Evolutionary conservation across 2,329 filamentous ascomycete genomes (phyloP).

Genomic region (Pyrenophora teres): DNA sequence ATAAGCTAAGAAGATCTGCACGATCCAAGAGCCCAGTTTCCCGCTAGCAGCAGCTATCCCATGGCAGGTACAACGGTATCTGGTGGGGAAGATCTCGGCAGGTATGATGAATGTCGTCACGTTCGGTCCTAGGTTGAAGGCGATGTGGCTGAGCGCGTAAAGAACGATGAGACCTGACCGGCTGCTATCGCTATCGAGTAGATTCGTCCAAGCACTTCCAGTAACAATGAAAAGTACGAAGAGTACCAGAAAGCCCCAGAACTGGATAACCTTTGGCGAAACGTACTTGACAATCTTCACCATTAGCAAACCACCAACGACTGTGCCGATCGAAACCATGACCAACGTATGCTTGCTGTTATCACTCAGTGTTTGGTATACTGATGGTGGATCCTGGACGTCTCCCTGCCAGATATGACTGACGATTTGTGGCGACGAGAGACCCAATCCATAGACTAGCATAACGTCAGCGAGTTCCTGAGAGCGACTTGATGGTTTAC

Average conservation of each 20-base stretch:
- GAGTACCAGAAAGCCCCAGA: constrained; percentile 41
- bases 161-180: constrained; percentile 37
- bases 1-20: constrained; percentile 48
- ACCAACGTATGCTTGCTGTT: constrained; percentile 41
- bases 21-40: constrained; percentile 58
- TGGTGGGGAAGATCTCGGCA: constrained; percentile 62
- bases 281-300: constrained; percentile 43
- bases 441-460: constrained; percentile 39
- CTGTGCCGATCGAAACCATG: constrained; percentile 42
- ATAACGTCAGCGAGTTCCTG: not conserved
- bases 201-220: constrained; percentile 37
- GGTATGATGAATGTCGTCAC: constrained; percentile 52
- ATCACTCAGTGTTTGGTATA: constrained; percentile 32
- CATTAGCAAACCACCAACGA: constrained; percentile 38
- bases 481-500: not conserved
- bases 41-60: constrained; percentile 60
- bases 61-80: constrained; percentile 59
- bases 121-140: constrained; percentile 46
- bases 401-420: constrained; percentile 40
- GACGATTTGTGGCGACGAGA: constrained; percentile 45
- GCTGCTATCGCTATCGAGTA: constrained; percentile 31
- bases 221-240: constrained; percentile 42
- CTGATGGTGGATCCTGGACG: constrained; percentile 12
- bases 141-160: constrained; percentile 41
- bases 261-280: constrained; percentile 40